These are phyloP conservation scores for Trifolium fragiferum DNA, from an alignment of 306 rosid genomes.

Conservation along the genomic window DNA sequence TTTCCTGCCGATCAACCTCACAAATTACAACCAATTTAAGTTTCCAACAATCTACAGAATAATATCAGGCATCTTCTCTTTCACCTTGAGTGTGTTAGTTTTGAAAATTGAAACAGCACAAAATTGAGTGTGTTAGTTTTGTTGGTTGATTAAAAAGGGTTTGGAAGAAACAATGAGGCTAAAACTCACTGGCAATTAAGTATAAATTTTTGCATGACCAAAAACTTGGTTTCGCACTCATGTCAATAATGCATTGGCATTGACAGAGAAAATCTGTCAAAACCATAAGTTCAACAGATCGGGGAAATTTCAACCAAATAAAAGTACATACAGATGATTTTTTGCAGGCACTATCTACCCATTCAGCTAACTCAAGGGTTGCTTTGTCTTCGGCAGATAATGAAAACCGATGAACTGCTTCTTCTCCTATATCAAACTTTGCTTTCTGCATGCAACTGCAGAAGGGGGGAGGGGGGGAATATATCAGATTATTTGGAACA, in stretches of 20 bases:
- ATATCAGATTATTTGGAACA: constrained; percentile 5
- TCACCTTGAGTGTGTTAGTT: constrained; percentile 23
- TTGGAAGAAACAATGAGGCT: background rate
- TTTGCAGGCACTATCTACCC: constrained; percentile 94
- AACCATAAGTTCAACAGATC: constrained; percentile 39
- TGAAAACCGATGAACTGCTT: constrained; percentile 92
- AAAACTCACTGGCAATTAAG: background rate
- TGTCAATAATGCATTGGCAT: constrained; percentile 29
- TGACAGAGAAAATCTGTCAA: constrained; percentile 32
- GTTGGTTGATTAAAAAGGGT: constrained; percentile 9
- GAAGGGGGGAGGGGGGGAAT: constrained; percentile 22
- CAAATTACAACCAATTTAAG: constrained; percentile 31
- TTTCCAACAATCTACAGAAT: background rate
- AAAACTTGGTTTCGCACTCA: constrained; percentile 14
- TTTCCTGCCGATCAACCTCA: constrained; percentile 19
- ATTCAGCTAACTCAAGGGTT: constrained; percentile 96
- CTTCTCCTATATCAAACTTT: constrained; percentile 96
- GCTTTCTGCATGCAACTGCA: constrained; percentile 98
- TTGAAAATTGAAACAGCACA: constrained; percentile 11
- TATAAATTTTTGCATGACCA: background rate
- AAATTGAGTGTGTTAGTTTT: constrained; percentile 10
- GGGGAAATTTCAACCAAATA: constrained; percentile 37
- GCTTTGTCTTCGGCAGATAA: constrained; percentile 98
- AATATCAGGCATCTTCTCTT: constrained; percentile 19
- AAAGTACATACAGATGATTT: constrained; percentile 69